These are phyloP conservation scores for Geranomyces variabilis DNA, from an alignment of 192 early-diverging fungal species.

Conservation along the genomic window DNA sequence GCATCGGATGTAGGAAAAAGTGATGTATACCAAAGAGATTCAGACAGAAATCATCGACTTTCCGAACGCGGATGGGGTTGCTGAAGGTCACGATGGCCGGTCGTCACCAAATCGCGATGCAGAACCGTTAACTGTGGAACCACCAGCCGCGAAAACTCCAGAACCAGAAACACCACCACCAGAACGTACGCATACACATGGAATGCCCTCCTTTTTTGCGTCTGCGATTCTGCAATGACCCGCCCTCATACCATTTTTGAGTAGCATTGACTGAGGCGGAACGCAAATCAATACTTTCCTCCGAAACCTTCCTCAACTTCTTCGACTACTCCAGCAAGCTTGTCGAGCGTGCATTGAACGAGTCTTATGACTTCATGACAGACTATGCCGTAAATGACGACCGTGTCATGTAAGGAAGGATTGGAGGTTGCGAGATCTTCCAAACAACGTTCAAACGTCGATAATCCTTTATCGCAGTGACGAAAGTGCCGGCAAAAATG, in stretches of 20 bases:
- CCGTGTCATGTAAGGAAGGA: conserved; percentile 20
- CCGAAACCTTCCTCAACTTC: conserved; percentile 82
- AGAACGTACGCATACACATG: conserved; percentile 23
- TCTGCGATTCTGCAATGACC: not conserved
- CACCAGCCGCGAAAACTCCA: conserved; percentile 36
- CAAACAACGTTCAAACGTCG: not conserved
- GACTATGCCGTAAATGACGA: conserved; percentile 74
- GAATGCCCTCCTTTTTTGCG: too few relatives aligned
- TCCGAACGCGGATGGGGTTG: not conserved
- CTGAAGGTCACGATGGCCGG: not conserved
- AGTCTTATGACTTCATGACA: conserved; percentile 88
- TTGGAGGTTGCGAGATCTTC: not conserved
- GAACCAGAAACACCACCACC: conserved; percentile 40
- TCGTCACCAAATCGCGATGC: not conserved
- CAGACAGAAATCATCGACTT: conserved; percentile 46
- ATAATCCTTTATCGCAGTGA: conserved; percentile 47
- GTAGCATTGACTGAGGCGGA: conserved; percentile 85
- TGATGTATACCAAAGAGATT: conserved; percentile 86
- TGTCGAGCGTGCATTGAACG: conserved; percentile 85
- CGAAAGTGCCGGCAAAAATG: conserved; percentile 64
- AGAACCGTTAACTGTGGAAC: not conserved
- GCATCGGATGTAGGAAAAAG: conserved; percentile 62
- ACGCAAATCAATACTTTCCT: conserved; percentile 71
- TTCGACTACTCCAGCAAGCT: conserved; percentile 85
- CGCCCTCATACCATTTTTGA: not conserved